Evolutionary conservation across 2,329 filamentous ascomycete genomes (phyloP), one percentile per base, ranked within the genome.

Genomic region (Stagonosporopsis rhizophila): DNA sequence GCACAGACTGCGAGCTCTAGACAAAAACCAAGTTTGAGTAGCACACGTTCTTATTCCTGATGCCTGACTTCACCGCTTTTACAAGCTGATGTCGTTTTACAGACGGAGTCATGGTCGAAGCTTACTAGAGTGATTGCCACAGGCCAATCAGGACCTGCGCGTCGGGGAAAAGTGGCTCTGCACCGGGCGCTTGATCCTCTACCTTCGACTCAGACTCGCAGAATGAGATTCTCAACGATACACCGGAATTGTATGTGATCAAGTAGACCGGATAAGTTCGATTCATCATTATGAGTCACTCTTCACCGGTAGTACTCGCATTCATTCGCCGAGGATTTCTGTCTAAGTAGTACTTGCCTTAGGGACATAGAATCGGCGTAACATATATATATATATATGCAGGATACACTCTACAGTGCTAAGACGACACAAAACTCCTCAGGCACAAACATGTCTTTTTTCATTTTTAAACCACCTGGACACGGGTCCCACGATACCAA

Each of bases 401-500:
- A 34, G 14, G 14, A 17, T 9, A 9, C 35, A 4, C 8, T 11
- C 12, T 2, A 11, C 7, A 19, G 3, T 15, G 11, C 4, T 17
- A 1, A 27, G 11, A 14, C 17, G 4, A 6, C 17, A 22, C 17
- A 8, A n/a, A 23, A 8, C 9, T 3, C 5, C 19, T 12, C 17
- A 37, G 17, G 22, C 17, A 27, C 1, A 23, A 27, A 6, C 11
- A 61, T 61, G 55, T 20, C 51, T 46, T 25, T 58, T 12, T 30
- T 52, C 9, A 46, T 53, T 44, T 58, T 51, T 44, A 28, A 48
- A 44, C 37, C 48, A 4, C 58, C 58, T 1, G 58, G 58, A 27
- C 32, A 28, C 14, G 58, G 58, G 14, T 38, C 34, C 7, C 32
- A 56, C 44, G 55, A 61, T 1, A 56, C 55, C 23, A 55, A 61